Conservation (phyloP, 192 early-diverging fungal species). For the Chytriomyces hyalinus region DNA sequence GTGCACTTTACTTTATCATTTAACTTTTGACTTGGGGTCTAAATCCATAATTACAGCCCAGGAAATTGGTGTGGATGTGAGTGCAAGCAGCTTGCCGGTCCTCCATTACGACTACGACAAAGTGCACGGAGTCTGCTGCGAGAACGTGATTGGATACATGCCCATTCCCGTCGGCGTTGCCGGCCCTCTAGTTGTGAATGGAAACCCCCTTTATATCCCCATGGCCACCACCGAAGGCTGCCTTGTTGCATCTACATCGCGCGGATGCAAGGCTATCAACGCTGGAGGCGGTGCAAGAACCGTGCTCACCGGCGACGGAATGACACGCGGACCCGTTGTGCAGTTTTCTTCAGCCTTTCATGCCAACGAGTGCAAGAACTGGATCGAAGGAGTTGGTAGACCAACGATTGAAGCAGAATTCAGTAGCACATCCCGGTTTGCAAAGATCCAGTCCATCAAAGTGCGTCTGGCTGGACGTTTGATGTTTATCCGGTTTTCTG, state of each 20-base stretch:
- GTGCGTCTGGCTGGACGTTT: conserved; percentile 80
- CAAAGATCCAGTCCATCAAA: conserved; percentile 81
- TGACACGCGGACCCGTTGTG: conserved; percentile 92
- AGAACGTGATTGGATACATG: conserved; percentile 94
- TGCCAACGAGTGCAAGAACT: conserved; percentile 72
- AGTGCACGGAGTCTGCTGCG: conserved; percentile 91
- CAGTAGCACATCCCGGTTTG: conserved; percentile 89
- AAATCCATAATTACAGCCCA: conserved; percentile 24
- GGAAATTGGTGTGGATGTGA: conserved; percentile 29
- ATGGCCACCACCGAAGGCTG: conserved; percentile 97
- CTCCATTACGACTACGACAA: conserved; percentile 88
- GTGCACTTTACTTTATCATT: conserved; percentile 6
- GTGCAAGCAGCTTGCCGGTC: conserved; percentile 69
- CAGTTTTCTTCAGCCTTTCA: conserved; percentile 75
- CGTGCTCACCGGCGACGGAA: conserved; percentile 78
- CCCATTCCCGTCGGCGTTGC: conserved; percentile 92
- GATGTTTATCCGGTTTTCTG: conserved; percentile 86
- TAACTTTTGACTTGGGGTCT: not conserved
- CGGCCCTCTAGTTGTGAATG: conserved; percentile 85
- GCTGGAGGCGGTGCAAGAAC: conserved; percentile 84
- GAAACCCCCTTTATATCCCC: conserved; percentile 79
- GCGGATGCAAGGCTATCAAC: conserved; percentile 94
- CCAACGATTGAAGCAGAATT: conserved; percentile 74
- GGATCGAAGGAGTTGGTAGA: conserved; percentile 72
- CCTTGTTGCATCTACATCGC: conserved; percentile 86